These are phyloP conservation scores for Aspergillus heteromorphus DNA, from an alignment of 495 filamentous ascomycete genomes.

Conservation along the genomic window DNA sequence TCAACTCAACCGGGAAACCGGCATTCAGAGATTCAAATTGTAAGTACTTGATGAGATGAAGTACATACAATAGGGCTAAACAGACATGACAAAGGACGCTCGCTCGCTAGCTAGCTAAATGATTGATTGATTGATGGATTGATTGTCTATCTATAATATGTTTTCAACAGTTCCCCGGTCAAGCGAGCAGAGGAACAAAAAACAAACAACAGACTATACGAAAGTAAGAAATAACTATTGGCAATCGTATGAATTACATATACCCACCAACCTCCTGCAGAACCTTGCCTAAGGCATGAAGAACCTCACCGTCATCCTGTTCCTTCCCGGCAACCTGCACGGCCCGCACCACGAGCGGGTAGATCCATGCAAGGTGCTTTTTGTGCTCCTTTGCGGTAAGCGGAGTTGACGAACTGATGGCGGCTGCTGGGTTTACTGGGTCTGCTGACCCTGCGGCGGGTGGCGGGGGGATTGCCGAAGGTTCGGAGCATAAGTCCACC, in stretches of 20 bases:
- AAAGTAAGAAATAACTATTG: background rate
- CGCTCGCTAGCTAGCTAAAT: too few relatives aligned
- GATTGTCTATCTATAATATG: too few relatives aligned
- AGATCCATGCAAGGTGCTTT: slow-evolving; percentile 77
- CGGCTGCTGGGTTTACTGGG: too few relatives aligned
- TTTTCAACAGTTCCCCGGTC: too few relatives aligned
- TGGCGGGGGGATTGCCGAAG: slow-evolving; percentile 63
- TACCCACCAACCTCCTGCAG: slow-evolving; percentile 57
- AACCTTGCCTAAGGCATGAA: slow-evolving; percentile 59
- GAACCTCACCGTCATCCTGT: slow-evolving; percentile 52
- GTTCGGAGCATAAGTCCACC: slow-evolving; percentile 62
- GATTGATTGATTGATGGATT: too few relatives aligned
- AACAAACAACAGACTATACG: background rate
- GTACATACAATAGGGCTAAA: too few relatives aligned
- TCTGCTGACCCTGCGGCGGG: too few relatives aligned
- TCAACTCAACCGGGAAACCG: too few relatives aligned
- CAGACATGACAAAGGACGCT: too few relatives aligned
- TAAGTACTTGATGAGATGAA: too few relatives aligned
- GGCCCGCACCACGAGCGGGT: slow-evolving; percentile 70
- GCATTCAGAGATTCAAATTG: too few relatives aligned
- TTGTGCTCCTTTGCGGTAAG: slow-evolving; percentile 25
- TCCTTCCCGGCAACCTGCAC: slow-evolving; percentile 61
- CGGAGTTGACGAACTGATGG: slow-evolving; percentile 2
- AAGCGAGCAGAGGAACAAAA: too few relatives aligned
- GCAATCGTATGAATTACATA: slow-evolving; percentile 7